These are phyloP conservation scores for Taxawa tesnikishii DNA, from an alignment of 2,329 filamentous ascomycete species.

Conservation along the genomic window DNA sequence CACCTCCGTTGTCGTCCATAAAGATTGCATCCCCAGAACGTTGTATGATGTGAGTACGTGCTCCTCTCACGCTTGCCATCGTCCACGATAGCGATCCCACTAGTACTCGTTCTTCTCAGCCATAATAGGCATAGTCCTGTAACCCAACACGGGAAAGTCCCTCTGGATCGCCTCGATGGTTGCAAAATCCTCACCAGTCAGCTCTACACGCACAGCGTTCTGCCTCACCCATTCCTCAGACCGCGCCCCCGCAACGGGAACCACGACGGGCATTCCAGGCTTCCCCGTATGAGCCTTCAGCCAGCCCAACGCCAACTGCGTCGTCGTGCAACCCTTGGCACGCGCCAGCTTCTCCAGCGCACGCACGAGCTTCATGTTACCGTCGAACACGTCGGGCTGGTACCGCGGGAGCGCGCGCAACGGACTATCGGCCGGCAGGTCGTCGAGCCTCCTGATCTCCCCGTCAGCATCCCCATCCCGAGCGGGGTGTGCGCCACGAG, in stretches of 20 bases:
- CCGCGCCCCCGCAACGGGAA: conserved; percentile 56
- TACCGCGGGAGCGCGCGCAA: conserved; percentile 44
- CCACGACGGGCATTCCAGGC: conserved; percentile 44
- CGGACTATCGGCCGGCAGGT: too few species aligned
- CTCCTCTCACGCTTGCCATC: too few species aligned
- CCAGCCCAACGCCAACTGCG: conserved; percentile 58
- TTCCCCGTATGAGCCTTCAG: conserved; percentile 36
- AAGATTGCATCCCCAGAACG: too few species aligned
- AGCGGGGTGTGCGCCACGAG: conserved; percentile 10
- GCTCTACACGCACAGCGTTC: too few species aligned
- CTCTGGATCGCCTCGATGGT: too few species aligned
- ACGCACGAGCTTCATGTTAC: conserved; percentile 51
- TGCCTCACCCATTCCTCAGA: conserved; percentile 45
- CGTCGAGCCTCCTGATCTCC: conserved; percentile 30
- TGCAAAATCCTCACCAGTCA: too few species aligned
- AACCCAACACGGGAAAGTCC: too few species aligned
- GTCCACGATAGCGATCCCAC: too few species aligned
- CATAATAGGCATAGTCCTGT: too few species aligned
- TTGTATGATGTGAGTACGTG: too few species aligned
- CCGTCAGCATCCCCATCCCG: conserved; percentile 15
- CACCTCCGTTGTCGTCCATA: too few species aligned
- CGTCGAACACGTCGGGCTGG: conserved; percentile 48
- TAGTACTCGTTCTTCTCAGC: too few species aligned
- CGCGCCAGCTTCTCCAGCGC: conserved; percentile 47
- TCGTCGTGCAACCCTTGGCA: conserved; percentile 45